Evolutionary conservation across 305 asterid genomes (phyloP), one percentile per base, ranked within the genome.

Genomic region (Fraxinus latifolia): DNA sequence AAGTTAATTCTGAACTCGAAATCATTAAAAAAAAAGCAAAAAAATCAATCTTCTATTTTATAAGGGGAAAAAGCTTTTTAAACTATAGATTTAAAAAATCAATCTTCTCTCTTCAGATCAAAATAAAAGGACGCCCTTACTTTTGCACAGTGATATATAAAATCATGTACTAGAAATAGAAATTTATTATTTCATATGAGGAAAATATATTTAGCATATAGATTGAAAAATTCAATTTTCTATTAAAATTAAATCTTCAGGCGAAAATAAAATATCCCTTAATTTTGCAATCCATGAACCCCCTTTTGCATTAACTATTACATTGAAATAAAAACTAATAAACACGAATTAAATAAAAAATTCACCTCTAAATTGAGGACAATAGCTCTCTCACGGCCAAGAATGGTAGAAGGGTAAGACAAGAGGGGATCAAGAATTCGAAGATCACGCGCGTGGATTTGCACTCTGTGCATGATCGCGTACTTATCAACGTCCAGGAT

Each of bases 401-500:
- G 93, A 77, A 93, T 92, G 6, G 98, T 84, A 0, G 98, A 92
- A 39, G 98, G 98, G 67, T 93, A 95, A 3, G 94, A 89, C 76
- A 93, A 81, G 8, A 92, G 87, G 36, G 98, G 98, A 83, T 95
- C 98, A 67, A 93, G 88, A 79, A 93, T 95, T 4, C 98, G 92
- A 60, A 95, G 95, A 88, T 95, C 98, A 67, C 98, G 98, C 0
- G 98, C 97, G 83, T 93, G 97, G 27, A 95, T 93, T 90, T 92
- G 98, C 79, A 91, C 97, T 39, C 99, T 95, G 80, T 94, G 97
- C 97, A 94, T 95, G 91, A 95, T 92, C 15, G 90, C 90, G 44
- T 94, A 93, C 78, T 95, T 95, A 71, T 94, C 97, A 7, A 92
- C 94, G 84, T 94, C 98, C 74, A 92, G 53, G 0, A 89, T 67